phyloP scores from a whole-genome alignment of 2,329 filamentous ascomycete species.

The Nannizzia gypsea region DNA sequence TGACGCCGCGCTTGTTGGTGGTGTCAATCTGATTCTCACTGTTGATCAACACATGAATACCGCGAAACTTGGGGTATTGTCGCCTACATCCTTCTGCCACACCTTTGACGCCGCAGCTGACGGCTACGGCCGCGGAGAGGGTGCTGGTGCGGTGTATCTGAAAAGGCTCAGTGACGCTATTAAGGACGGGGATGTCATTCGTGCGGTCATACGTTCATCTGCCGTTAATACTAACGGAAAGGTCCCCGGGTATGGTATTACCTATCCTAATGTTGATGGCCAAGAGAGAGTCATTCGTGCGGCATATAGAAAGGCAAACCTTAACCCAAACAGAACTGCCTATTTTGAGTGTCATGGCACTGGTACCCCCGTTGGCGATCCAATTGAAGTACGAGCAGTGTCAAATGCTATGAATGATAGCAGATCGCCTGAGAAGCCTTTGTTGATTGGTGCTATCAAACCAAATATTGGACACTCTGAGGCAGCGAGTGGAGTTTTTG shows the following conservation, averaged over 20 bases:
- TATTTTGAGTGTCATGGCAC: not conserved
- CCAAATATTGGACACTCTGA: conserved; percentile 29
- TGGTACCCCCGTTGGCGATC: not conserved
- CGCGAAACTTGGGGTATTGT: conserved; percentile 24
- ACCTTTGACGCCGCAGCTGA: conserved; percentile 27
- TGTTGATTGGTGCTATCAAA: conserved; percentile 14
- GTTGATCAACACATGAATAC: conserved; percentile 17
- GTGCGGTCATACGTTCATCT: conserved; percentile 39
- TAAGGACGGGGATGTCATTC: conserved; percentile 30
- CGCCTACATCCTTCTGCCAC: conserved; percentile 20
- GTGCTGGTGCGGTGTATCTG: conserved; percentile 26
- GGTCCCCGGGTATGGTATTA: conserved; percentile 72
- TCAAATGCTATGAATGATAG: conserved; percentile 3
- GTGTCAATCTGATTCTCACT: conserved; percentile 17
- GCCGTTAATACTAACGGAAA: conserved; percentile 74
- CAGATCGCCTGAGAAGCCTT: too few species aligned
- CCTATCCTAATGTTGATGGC: conserved; percentile 65
- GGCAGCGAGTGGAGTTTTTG: conserved; percentile 16
- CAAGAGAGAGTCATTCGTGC: conserved; percentile 65
- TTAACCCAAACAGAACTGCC: conserved; percentile 20
- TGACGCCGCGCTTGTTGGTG: conserved; percentile 18
- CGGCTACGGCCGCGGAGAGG: conserved; percentile 38
- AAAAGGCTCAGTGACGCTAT: conserved; percentile 33
- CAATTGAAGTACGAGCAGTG: too few species aligned
- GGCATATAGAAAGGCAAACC: too few species aligned